Conservation (phyloP, 1,284 basidiomycete genomes). For the Wallemia ichthyophaga region DNA sequence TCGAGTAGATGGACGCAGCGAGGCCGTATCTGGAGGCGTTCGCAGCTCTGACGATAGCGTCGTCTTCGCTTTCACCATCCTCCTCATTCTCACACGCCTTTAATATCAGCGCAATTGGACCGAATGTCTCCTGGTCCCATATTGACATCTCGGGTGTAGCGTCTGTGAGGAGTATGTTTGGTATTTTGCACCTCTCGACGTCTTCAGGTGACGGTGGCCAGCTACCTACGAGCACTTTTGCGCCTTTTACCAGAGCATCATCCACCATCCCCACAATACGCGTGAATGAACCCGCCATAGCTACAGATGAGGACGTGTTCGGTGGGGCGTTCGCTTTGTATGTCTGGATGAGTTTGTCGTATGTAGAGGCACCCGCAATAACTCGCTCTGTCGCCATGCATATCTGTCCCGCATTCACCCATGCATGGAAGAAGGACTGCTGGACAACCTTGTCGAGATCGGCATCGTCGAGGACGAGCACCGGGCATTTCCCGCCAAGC, state of each 20-base stretch:
- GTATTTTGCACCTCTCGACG: neutral
- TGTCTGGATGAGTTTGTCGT: neutral
- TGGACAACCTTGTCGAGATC: neutral
- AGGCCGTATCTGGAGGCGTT: neutral
- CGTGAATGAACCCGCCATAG: neutral
- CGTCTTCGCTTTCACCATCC: neutral
- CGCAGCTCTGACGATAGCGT: neutral
- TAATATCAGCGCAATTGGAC: neutral
- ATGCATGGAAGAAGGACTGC: neutral
- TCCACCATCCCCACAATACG: neutral
- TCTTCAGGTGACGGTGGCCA: neutral
- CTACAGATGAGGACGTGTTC: neutral
- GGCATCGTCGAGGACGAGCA: neutral
- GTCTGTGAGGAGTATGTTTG: neutral
- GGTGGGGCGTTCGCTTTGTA: neutral
- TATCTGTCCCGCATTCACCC: neutral
- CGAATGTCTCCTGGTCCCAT: neutral
- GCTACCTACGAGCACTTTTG: neutral
- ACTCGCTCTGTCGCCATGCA: neutral
- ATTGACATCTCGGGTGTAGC: neutral
- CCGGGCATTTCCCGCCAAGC: neutral
- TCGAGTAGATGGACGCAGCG: neutral
- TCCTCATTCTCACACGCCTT: neutral
- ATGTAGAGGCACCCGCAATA: neutral
- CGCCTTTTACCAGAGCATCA: neutral